These are phyloP conservation scores for Testicularia cyperi DNA, from an alignment of 1,284 basidiomycete genomes.

Conservation along the genomic window DNA sequence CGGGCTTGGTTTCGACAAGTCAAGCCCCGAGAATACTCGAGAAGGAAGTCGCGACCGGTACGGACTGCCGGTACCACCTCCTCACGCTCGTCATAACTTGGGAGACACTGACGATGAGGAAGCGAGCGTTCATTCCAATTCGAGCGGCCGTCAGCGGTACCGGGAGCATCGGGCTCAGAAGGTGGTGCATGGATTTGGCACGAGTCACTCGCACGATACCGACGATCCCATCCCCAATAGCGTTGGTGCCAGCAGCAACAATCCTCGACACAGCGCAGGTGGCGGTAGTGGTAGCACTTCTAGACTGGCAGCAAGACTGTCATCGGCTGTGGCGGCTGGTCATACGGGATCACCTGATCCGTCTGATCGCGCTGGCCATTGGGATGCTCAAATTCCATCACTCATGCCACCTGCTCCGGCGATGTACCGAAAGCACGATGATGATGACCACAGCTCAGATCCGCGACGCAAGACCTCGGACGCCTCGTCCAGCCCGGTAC, in stretches of 20 bases:
- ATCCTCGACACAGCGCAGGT: no score
- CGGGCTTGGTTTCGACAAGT: slow-evolving; percentile 34
- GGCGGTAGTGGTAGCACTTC: no score
- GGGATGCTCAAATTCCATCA: slow-evolving; percentile 31
- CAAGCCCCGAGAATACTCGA: slow-evolving; percentile 24
- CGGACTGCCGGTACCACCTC: slow-evolving; percentile 1
- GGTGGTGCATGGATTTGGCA: slow-evolving; percentile 23
- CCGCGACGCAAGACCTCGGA: slow-evolving; percentile 9
- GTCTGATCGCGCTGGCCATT: slow-evolving; percentile 13
- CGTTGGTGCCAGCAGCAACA: no score
- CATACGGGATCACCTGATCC: no score
- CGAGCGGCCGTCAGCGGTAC: slow-evolving; percentile 29
- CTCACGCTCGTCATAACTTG: slow-evolving; percentile 8
- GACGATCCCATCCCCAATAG: no score
- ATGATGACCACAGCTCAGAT: slow-evolving; percentile 10
- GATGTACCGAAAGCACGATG: slow-evolving; percentile 6
- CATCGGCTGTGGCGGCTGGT: no score
- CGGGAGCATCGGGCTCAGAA: slow-evolving; percentile 27
- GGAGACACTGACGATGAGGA: slow-evolving; percentile 36
- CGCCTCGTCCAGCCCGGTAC: no score
- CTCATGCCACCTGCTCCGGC: slow-evolving; percentile 36
- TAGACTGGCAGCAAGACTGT: no score
- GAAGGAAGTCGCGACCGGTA: slow-evolving; percentile 5
- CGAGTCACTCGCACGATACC: no score
- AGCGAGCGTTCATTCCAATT: slow-evolving; percentile 28